Base-by-base conservation (phyloP, 129 eudicot genomes). In the Artemisia annua region DNA sequence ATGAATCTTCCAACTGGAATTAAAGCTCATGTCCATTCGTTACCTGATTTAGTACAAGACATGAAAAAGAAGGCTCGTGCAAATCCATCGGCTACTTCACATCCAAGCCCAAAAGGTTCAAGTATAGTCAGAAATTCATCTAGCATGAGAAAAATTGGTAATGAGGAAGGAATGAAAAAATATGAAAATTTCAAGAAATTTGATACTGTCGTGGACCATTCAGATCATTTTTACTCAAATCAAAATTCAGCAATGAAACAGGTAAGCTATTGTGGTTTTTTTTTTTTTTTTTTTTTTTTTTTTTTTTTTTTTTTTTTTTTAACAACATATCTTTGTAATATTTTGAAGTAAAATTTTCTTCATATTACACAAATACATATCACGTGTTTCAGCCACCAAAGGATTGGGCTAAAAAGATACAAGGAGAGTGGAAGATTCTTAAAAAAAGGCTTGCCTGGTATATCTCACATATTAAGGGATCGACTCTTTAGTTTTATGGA, bases 361-460 rank as follows among this genome's bases (percentile, higher is more conserved):
- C 3, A 48, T 66, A 72, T 48, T 11, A 46, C 73, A 48, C 22
- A 48, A n/a, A 16, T 69, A 43, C 13, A 8, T 57, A 14, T 49
- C 49, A 44, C 46, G 10, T 77, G 56, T 46, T 82, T 72, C 85
- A 87, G 92, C 85, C 84, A 50, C 83, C 93, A 35, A 85, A 78
- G 73, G 73, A 69, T 63, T 92, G 96, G 93, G 77, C 81, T 20
- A 85, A 85, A 83, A 87, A 68, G 82, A 87, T 92, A 70, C 91
- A 83, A 59, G 89, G 87, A 7, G 97, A 92, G 72, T 92, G 98
- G 98, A 87, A 69, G 81, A 89, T 89, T 52, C 81, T 92, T 71
- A n/a, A 94, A 92, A 71, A 85, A 82, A 18, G 87, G 87, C 69
- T 71, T 92, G 75, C 98, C 98, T 54, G 98, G 98, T 89, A 49